Evolutionary conservation across 2,329 filamentous ascomycete species (phyloP).

Genomic region (Beauveria scarabaeidicola): DNA sequence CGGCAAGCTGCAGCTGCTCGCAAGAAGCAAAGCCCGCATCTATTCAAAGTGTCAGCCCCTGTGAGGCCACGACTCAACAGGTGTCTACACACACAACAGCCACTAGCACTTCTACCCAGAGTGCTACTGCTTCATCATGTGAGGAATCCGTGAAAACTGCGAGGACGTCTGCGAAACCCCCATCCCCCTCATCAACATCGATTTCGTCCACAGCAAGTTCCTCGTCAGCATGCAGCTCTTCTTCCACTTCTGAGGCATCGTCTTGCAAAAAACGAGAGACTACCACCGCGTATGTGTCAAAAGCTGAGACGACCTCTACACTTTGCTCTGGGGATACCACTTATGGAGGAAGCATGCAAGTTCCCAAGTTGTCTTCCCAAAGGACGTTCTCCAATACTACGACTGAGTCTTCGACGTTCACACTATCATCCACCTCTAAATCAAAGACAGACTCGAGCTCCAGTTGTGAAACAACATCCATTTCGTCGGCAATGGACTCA

Average conservation of each 20-base stretch:
- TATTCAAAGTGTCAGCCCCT: background rate
- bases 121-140: background rate
- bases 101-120: background rate
- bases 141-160: background rate
- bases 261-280: background rate
- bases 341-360: background rate
- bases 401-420: background rate
- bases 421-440: background rate
- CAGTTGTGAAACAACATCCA: background rate
- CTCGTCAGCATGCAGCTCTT: background rate
- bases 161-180: background rate
- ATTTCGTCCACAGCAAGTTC: background rate
- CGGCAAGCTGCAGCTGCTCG: background rate
- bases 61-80: background rate
- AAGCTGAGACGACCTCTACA: background rate
- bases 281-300: background rate
- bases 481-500: background rate
- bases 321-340: background rate
- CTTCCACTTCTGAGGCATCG: background rate
- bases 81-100: background rate
- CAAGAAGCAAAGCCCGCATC: background rate
- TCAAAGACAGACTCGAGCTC: background rate
- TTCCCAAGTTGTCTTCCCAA: slow-evolving; percentile 2
- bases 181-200: background rate
- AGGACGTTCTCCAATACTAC: slow-evolving; percentile 2